Conservation (phyloP, 352 stramenopile species). For the Phytophthora sp. region DNA sequence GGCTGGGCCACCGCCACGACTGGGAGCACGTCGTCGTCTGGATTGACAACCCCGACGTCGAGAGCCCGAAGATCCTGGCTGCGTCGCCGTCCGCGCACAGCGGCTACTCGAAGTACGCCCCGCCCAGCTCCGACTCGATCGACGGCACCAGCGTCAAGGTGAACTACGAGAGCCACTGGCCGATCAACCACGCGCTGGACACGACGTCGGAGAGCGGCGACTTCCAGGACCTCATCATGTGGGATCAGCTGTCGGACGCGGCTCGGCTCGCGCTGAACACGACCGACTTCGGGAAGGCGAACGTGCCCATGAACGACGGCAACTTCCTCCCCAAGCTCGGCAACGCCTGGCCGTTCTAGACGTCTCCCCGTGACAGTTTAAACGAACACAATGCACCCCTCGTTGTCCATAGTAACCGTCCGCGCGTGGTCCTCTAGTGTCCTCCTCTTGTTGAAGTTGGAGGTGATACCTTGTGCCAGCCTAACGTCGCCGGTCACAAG, state of each 20-base stretch:
- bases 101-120: slow-evolving; percentile 20
- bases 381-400: no score
- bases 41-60: slow-evolving; percentile 31
- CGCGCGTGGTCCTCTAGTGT: no score
- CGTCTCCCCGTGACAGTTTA: no score
- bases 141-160: slow-evolving; percentile 16
- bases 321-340: slow-evolving; percentile 31
- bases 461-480: no score
- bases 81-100: slow-evolving; percentile 8
- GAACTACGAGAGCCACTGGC: slow-evolving; percentile 13
- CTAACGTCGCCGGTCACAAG: no score
- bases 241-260: slow-evolving; percentile 24
- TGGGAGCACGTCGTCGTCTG: slow-evolving; percentile 54
- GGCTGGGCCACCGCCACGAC: slow-evolving; percentile 44
- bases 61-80: slow-evolving; percentile 1
- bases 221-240: slow-evolving; percentile 28
- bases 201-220: slow-evolving; percentile 15
- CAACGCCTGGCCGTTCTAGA: slow-evolving; percentile 16
- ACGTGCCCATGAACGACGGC: slow-evolving; percentile 37
- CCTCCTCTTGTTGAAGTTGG: background rate
- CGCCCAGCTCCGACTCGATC: slow-evolving; percentile 10
- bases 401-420: no score
- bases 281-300: slow-evolving; percentile 16
- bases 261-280: slow-evolving; percentile 26
- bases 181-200: slow-evolving; percentile 17